Evolutionary conservation across 2,329 filamentous ascomycete genomes (phyloP).

Genomic region (Verticillium tricorpus): DNA sequence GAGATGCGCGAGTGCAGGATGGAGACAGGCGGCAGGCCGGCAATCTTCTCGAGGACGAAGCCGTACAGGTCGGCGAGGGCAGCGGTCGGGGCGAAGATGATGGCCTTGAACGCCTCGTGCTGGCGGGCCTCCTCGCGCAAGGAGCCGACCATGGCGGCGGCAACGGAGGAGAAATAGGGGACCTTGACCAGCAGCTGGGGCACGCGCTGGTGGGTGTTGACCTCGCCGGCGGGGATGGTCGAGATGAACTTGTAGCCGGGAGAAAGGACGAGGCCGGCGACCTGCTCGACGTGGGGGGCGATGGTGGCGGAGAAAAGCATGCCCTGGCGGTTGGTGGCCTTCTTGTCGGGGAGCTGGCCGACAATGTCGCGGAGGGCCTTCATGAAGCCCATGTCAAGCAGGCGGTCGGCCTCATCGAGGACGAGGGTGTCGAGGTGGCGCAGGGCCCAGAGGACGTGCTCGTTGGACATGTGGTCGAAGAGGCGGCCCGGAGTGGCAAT

Average conservation of each 20-base stretch:
- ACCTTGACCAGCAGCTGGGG: slow-evolving; percentile 67
- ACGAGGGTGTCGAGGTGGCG: slow-evolving; percentile 70
- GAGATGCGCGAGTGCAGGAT: slow-evolving; percentile 47
- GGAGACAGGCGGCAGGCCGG: slow-evolving; percentile 36
- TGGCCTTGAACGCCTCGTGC: slow-evolving; percentile 68
- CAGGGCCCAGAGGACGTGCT: slow-evolving; percentile 63
- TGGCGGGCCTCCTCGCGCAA: slow-evolving; percentile 38
- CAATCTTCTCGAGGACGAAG: slow-evolving; percentile 33
- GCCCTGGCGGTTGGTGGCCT: slow-evolving; percentile 57
- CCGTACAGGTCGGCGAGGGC: slow-evolving; percentile 47
- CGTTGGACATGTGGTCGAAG: slow-evolving; percentile 72
- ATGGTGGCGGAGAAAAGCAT: slow-evolving; percentile 87
- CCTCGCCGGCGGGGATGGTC: slow-evolving; percentile 70
- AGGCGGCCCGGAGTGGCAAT: slow-evolving; percentile 78
- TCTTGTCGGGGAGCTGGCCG: slow-evolving; percentile 60
- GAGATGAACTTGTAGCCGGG: slow-evolving; percentile 75
- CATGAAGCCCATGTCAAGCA: slow-evolving; percentile 84
- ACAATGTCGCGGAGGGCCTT: slow-evolving; percentile 74
- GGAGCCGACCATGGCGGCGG: slow-evolving; percentile 52
- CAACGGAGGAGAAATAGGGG: slow-evolving; percentile 66
- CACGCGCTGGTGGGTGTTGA: slow-evolving; percentile 70
- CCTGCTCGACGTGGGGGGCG: slow-evolving; percentile 69
- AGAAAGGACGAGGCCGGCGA: slow-evolving; percentile 66
- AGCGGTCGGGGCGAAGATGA: slow-evolving; percentile 70
- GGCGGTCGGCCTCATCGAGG: slow-evolving; percentile 76